These are phyloP conservation scores for Pythium pyrilobum DNA, from an alignment of 352 stramenopile species.

Conservation along the genomic window DNA sequence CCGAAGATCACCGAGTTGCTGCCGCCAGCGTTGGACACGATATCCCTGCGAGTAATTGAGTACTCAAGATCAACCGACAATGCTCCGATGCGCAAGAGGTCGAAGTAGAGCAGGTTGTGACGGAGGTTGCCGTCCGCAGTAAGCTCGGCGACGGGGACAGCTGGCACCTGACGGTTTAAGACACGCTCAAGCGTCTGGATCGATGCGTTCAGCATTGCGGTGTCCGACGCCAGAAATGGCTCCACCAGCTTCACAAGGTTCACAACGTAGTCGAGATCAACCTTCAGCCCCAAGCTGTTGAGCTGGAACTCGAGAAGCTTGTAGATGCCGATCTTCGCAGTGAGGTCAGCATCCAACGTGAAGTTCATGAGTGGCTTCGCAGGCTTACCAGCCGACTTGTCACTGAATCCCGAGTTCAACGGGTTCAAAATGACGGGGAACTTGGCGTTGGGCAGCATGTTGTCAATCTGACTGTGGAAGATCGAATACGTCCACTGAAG, in stretches of 20 bases:
- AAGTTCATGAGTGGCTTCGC: conserved; percentile 63
- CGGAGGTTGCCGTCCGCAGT: conserved; percentile 65
- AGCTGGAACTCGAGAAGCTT: conserved; percentile 77
- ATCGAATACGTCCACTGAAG: conserved; percentile 74
- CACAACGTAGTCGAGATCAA: conserved; percentile 83
- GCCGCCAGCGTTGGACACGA: conserved; percentile 56
- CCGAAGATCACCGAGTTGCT: conserved; percentile 73
- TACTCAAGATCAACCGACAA: conserved; percentile 77
- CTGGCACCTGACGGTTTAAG: conserved; percentile 50
- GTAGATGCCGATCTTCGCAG: conserved; percentile 74
- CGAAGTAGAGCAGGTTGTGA: conserved; percentile 79
- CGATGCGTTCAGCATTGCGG: conserved; percentile 52
- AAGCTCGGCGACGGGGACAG: conserved; percentile 48
- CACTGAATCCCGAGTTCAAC: conserved; percentile 72
- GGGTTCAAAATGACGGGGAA: conserved; percentile 85
- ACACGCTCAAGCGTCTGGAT: conserved; percentile 54
- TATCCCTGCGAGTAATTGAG: conserved; percentile 80
- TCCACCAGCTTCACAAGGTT: conserved; percentile 79
- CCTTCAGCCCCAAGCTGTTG: conserved; percentile 64
- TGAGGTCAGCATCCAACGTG: conserved; percentile 67
- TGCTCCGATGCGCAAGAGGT: conserved; percentile 67
- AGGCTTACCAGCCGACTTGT: conserved; percentile 55
- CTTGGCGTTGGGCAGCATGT: conserved; percentile 77
- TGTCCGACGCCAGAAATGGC: conserved; percentile 67
- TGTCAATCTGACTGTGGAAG: conserved; percentile 78